Percentiles rank a stretch among this genome's conserved stretches.
phyloP scores from a whole-genome alignment of 2,329 filamentous ascomycete species.

The Claviceps purpurea region DNA sequence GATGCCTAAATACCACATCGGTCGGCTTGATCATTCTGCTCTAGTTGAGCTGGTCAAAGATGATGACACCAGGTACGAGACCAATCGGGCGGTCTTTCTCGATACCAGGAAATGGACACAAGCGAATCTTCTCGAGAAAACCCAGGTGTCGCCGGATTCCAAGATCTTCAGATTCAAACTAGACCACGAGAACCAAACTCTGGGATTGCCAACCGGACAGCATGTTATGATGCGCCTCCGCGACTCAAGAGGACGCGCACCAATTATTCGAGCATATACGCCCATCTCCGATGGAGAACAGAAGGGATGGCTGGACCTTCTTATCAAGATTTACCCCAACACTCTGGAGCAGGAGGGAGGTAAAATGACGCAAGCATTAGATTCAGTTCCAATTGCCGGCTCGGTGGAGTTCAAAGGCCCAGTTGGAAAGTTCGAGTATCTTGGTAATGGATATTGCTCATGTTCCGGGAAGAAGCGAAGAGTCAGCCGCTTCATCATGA shows the following conservation, averaged over 20 bases:
- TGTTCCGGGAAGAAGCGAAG: slow-evolving; percentile 42
- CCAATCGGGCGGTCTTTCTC: slow-evolving; percentile 51
- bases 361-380: slow-evolving; percentile 70
- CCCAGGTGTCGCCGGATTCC: slow-evolving; percentile 60
- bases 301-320: slow-evolving; percentile 54
- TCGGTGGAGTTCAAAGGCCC: slow-evolving; percentile 78
- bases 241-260: slow-evolving; percentile 55
- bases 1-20: slow-evolving; percentile 79
- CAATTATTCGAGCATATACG: slow-evolving; percentile 77
- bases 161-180: slow-evolving; percentile 71
- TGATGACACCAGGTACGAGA: slow-evolving; percentile 22
- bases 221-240: slow-evolving; percentile 74
- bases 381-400: slow-evolving; percentile 57
- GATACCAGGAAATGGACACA: slow-evolving; percentile 61
- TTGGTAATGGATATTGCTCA: slow-evolving; percentile 49
- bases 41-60: slow-evolving; percentile 34
- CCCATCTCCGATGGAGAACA: slow-evolving; percentile 55
- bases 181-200: slow-evolving; percentile 52
- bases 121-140: slow-evolving; percentile 54
- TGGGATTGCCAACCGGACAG: slow-evolving; percentile 73
- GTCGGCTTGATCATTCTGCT: slow-evolving; percentile 53
- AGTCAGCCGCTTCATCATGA: slow-evolving; percentile 66
- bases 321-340: slow-evolving; percentile 72
- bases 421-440: slow-evolving; percentile 72
- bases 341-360: slow-evolving; percentile 47